Percentiles rank a stretch among this genome's conserved stretches.
Evolutionary conservation across 1,139 yeast species (phyloP).

Genomic region (Yamadazyma blattariae): DNA sequence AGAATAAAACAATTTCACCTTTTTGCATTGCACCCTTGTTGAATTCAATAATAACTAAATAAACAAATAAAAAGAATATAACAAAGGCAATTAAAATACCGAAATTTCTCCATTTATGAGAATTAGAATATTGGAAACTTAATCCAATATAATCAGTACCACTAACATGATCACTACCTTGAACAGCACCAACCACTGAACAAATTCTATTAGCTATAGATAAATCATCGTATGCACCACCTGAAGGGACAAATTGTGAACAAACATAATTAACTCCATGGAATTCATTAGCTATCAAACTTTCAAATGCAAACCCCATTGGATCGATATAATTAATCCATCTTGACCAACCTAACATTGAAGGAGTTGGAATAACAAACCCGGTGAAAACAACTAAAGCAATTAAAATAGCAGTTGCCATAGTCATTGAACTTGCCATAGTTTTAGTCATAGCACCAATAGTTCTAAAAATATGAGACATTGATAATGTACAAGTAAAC

Average conservation of each 20-base stretch:
- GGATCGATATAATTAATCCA: slow-evolving; percentile 63
- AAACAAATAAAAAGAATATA: slow-evolving; percentile 52
- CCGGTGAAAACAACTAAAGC: slow-evolving; percentile 57
- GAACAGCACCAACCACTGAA: slow-evolving; percentile 56
- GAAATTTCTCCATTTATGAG: slow-evolving; percentile 83
- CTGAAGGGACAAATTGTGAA: slow-evolving; percentile 44
- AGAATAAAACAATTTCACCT: slow-evolving; percentile 79
- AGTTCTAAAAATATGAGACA: slow-evolving; percentile 59
- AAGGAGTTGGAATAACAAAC: slow-evolving; percentile 53
- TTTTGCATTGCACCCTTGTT: slow-evolving; percentile 77
- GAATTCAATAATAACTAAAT: slow-evolving; percentile 57
- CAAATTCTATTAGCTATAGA: slow-evolving; percentile 45
- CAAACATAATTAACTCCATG: slow-evolving; percentile 50
- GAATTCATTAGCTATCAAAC: slow-evolving; percentile 54
- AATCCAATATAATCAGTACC: slow-evolving; percentile 56
- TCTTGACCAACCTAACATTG: slow-evolving; percentile 62
- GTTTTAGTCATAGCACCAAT: slow-evolving; percentile 56
- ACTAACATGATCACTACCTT: slow-evolving; percentile 52
- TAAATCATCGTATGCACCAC: slow-evolving; percentile 45
- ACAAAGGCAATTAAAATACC: slow-evolving; percentile 65
- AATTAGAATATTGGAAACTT: slow-evolving; percentile 48
- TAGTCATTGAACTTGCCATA: slow-evolving; percentile 57
- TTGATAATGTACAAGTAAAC: slow-evolving; percentile 38
- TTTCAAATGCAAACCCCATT: slow-evolving; percentile 54
- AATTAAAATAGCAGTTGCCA: slow-evolving; percentile 55